phyloP scores from a whole-genome alignment of 2,329 filamentous ascomycete species.

The Leptographium radiaticola region DNA sequence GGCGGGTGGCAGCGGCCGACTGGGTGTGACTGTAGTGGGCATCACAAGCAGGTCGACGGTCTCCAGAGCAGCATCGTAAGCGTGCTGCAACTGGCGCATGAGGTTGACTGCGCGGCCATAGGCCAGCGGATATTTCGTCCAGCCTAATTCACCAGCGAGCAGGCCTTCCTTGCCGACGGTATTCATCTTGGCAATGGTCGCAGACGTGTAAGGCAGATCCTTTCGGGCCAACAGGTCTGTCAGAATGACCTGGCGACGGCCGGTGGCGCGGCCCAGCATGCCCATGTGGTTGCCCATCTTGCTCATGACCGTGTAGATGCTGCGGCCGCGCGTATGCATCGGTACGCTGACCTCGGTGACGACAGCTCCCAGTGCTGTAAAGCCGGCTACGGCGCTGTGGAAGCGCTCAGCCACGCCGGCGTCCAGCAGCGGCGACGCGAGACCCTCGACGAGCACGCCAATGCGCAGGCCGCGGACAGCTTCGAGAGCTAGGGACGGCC shows the following conservation, averaged over 20 bases:
- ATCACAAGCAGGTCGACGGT: slow-evolving; percentile 26
- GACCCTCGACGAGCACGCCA: slow-evolving; percentile 18
- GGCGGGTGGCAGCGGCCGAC: slow-evolving; percentile 4
- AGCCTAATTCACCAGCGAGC: slow-evolving; percentile 26
- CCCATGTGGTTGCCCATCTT: slow-evolving; percentile 19
- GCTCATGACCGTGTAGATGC: slow-evolving; percentile 13
- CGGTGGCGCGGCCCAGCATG: slow-evolving; percentile 17
- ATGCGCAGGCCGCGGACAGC: slow-evolving; percentile 17
- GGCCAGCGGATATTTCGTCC: slow-evolving; percentile 20
- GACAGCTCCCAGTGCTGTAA: slow-evolving; percentile 16
- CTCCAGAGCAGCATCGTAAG: slow-evolving; percentile 21
- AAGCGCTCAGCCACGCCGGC: slow-evolving; percentile 14
- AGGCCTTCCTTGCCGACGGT: slow-evolving; percentile 16
- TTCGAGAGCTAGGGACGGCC: not conserved
- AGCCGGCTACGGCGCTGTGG: slow-evolving; percentile 13
- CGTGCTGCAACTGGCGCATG: slow-evolving; percentile 22
- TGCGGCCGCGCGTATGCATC: slow-evolving; percentile 13
- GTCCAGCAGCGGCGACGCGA: slow-evolving; percentile 14
- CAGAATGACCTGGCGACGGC: slow-evolving; percentile 13
- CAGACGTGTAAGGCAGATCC: slow-evolving; percentile 5
- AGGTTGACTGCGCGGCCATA: slow-evolving; percentile 28
- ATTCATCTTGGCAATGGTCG: slow-evolving; percentile 6
- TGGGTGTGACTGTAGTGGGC: slow-evolving; percentile 19
- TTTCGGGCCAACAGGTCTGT: slow-evolving; percentile 10
- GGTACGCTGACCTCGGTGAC: slow-evolving; percentile 18